Conservation (phyloP, 2,329 filamentous ascomycete species). For the Trichoderma sp. region DNA sequence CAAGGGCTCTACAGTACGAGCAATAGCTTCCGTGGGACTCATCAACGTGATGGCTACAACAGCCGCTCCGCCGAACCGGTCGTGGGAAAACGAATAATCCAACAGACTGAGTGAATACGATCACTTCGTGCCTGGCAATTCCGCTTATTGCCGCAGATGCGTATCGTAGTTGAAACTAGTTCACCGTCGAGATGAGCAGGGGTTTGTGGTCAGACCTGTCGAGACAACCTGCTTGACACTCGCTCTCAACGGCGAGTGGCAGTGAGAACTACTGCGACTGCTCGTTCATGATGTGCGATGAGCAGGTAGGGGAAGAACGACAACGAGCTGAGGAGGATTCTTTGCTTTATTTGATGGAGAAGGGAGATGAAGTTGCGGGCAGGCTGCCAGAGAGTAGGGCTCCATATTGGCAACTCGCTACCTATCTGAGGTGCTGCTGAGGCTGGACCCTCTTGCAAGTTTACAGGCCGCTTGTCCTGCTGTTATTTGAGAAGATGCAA, state of each 20-base stretch:
- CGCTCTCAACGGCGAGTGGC: neutral
- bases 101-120: neutral
- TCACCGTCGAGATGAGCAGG: slow-evolving; percentile 1
- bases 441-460: neutral
- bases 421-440: neutral
- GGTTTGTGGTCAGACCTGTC: neutral
- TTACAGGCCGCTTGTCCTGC: neutral
- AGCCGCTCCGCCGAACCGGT: slow-evolving; percentile 11
- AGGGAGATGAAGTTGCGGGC: neutral
- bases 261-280: neutral
- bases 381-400: neutral
- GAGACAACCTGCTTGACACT: slow-evolving; percentile 1
- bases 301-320: neutral
- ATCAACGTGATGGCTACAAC: slow-evolving; percentile 4
- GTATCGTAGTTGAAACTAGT: slow-evolving; percentile 1
- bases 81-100: neutral
- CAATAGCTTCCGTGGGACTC: slow-evolving; percentile 8
- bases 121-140: neutral
- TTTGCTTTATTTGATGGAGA: neutral
- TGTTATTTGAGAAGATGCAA: neutral
- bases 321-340: neutral
- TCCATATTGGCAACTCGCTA: neutral
- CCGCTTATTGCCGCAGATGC: slow-evolving; percentile 9
- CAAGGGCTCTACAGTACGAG: slow-evolving; percentile 7
- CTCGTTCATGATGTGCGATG: neutral